phyloP scores from a whole-genome alignment of 2,329 filamentous ascomycete genomes.

The Domatiomyces globalis region DNA sequence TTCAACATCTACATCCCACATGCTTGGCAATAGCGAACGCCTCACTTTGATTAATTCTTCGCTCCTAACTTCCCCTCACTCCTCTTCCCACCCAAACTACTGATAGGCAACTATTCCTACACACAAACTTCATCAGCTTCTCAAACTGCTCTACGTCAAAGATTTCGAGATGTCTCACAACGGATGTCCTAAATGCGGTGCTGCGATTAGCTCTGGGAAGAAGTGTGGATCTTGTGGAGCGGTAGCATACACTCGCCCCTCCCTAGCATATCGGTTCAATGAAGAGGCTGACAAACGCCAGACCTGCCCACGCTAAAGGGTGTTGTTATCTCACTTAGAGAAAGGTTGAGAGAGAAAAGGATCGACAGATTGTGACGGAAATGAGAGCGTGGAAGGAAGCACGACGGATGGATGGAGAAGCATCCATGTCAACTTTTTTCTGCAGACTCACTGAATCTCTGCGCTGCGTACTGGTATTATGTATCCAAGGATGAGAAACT shows the following conservation, averaged over 20 bases:
- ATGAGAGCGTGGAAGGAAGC: neutral
- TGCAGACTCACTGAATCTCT: too few relatives aligned
- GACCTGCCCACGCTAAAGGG: constrained; percentile 1
- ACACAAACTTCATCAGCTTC: neutral
- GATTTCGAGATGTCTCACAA: constrained; percentile 10
- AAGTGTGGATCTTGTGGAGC: constrained; percentile 15
- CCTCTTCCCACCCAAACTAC: too few relatives aligned
- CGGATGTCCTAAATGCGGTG: constrained; percentile 16
- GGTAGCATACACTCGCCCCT: constrained; percentile 7
- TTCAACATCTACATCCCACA: neutral
- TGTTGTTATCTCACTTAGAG: neutral
- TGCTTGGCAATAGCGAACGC: neutral
- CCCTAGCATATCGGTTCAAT: too few relatives aligned
- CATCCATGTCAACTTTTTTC: neutral
- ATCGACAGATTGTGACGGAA: neutral
- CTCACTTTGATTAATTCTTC: neutral
- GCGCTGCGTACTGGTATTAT: neutral
- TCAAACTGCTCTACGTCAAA: neutral
- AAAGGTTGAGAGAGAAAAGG: neutral
- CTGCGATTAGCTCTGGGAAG: constrained; percentile 11
- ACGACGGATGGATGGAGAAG: neutral
- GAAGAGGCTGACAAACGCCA: neutral
- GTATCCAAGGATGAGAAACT: too few relatives aligned
- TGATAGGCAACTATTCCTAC: neutral
- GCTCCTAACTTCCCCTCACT: neutral